Evolutionary conservation across 371 early-diverging fungal genomes (phyloP).

Genomic region (Parasitella parasitica): DNA sequence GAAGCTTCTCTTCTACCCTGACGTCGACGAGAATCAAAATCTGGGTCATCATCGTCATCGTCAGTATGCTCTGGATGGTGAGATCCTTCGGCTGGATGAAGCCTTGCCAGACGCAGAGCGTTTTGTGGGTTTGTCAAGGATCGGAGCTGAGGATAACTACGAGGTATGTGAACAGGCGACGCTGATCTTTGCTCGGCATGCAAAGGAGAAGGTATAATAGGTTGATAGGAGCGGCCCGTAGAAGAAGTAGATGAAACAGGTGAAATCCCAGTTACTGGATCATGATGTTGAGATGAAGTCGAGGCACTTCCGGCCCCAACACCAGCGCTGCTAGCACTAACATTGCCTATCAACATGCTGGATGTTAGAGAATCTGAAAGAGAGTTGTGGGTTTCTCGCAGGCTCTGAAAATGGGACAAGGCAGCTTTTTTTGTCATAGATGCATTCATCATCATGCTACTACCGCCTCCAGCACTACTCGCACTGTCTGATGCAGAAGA

Average conservation of each 20-base stretch:
- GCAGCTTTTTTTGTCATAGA: conserved; percentile 8
- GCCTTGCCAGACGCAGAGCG: background rate
- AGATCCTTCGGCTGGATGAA: background rate
- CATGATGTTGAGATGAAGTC: background rate
- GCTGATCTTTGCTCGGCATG: conserved; percentile 19
- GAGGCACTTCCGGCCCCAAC: background rate
- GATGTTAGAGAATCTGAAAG: conserved; percentile 28
- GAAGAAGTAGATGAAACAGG: conserved; percentile 28
- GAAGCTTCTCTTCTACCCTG: background rate
- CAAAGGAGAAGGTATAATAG: conserved; percentile 23
- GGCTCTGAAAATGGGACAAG: conserved; percentile 36
- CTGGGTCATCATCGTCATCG: background rate
- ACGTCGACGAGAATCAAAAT: background rate
- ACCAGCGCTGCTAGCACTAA: background rate
- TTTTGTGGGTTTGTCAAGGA: conserved; percentile 4
- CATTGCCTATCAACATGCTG: conserved; percentile 8
- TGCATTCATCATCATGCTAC: conserved; percentile 2
- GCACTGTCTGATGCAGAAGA: conserved; percentile 9
- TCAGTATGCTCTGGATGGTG: background rate
- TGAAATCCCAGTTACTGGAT: background rate
- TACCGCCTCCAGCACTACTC: background rate
- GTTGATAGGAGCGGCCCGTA: conserved; percentile 26
- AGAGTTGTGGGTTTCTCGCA: conserved; percentile 30
- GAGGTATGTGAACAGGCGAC: conserved; percentile 27
- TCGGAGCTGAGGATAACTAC: conserved; percentile 17